Evolutionary conservation across 352 stramenopile species (phyloP).

Genomic region (Peronospora belbahrii): DNA sequence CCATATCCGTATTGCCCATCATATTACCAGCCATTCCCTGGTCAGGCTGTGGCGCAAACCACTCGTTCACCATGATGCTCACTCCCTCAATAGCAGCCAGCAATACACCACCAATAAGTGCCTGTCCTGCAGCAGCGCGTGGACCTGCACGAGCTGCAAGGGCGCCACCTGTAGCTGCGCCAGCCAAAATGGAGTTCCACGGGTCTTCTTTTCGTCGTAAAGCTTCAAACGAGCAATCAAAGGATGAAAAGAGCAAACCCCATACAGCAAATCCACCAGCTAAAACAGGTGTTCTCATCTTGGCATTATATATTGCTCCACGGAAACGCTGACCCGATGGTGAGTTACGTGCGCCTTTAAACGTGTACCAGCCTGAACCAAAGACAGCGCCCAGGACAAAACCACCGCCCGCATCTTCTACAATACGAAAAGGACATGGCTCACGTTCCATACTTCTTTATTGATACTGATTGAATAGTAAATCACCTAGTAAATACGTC

Average conservation of each 20-base stretch:
- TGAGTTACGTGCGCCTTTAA: constrained; percentile 92
- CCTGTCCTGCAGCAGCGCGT: constrained; percentile 89
- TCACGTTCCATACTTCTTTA: constrained; percentile 92
- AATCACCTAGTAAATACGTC: no score
- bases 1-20: constrained; percentile 50
- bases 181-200: constrained; percentile 98
- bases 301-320: constrained; percentile 90
- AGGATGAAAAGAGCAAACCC: constrained; percentile 96
- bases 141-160: constrained; percentile 92
- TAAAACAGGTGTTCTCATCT: constrained; percentile 91
- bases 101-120: constrained; percentile 92
- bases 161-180: constrained; percentile 93
- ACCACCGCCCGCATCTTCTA: constrained; percentile 96
- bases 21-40: constrained; percentile 36
- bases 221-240: constrained; percentile 95
- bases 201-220: constrained; percentile 98
- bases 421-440: constrained; percentile 97
- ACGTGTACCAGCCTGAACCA: constrained; percentile 93
- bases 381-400: constrained; percentile 95
- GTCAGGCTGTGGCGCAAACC: constrained; percentile 58
- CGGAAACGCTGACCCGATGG: constrained; percentile 87
- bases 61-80: constrained; percentile 92
- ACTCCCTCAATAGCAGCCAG: constrained; percentile 96
- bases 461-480: no score
- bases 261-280: constrained; percentile 92